Evolutionary conservation across 2,329 filamentous ascomycete species (phyloP).

Genomic region (Colletotrichum aenigma): DNA sequence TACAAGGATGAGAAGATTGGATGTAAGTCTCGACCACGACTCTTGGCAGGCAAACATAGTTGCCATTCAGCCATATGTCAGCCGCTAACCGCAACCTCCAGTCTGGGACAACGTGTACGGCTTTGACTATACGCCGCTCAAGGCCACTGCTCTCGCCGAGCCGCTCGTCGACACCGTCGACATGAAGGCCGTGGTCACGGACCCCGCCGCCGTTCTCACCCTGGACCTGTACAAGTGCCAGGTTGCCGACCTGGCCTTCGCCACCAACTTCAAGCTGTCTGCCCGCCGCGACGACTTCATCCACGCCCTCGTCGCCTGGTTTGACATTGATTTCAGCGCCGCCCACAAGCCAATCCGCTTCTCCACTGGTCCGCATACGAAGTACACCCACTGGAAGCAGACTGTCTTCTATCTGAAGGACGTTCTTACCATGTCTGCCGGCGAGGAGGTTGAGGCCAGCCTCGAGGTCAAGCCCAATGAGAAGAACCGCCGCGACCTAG

Average conservation of each 20-base stretch:
- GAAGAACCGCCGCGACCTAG: slow-evolving; percentile 93
- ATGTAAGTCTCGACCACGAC: slow-evolving; percentile 66
- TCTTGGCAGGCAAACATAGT: not conserved
- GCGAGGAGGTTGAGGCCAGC: slow-evolving; percentile 76
- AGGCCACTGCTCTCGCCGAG: slow-evolving; percentile 90
- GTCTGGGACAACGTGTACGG: slow-evolving; percentile 99
- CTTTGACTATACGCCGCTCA: slow-evolving; percentile 94
- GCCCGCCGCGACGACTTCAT: slow-evolving; percentile 91
- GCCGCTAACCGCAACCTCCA: slow-evolving; percentile 38
- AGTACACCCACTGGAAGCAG: slow-evolving; percentile 99
- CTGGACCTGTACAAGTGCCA: slow-evolving; percentile 94
- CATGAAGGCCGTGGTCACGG: slow-evolving; percentile 94
- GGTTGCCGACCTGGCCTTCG: slow-evolving; percentile 82
- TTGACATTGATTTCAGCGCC: slow-evolving; percentile 97
- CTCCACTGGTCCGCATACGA: slow-evolving; percentile 95
- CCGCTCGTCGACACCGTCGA: slow-evolving; percentile 98
- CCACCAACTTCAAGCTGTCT: slow-evolving; percentile 74
- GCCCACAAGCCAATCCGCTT: slow-evolving; percentile 98
- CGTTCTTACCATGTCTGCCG: slow-evolving; percentile 87
- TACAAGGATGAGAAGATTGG: slow-evolving; percentile 99
- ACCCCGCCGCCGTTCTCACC: slow-evolving; percentile 82
- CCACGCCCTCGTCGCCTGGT: slow-evolving; percentile 97
- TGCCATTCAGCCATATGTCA: not conserved
- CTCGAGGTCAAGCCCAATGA: slow-evolving; percentile 87
- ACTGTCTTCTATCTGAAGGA: slow-evolving; percentile 98